Evolutionary conservation across 768 basidiomycete genomes (phyloP).

Genomic region (Mycena indigotica): DNA sequence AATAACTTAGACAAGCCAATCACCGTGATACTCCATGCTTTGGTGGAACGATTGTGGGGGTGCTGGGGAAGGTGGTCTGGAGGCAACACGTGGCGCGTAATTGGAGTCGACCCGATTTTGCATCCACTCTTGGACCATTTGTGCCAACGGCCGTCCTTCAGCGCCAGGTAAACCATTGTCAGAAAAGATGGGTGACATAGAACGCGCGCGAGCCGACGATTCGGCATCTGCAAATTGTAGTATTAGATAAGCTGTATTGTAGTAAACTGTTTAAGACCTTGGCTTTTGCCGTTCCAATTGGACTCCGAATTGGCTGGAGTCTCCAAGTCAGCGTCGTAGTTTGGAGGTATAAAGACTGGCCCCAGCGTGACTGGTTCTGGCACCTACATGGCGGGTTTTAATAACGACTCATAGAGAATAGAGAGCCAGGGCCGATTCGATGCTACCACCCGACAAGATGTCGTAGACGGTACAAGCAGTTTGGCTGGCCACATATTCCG

Average conservation of each 20-base stretch:
- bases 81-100: slow-evolving; percentile 5
- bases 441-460: slow-evolving; percentile 25
- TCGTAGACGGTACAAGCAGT: slow-evolving; percentile 35
- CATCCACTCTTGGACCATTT: slow-evolving; percentile 26
- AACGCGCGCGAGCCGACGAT: slow-evolving; percentile 27
- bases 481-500: slow-evolving; percentile 20
- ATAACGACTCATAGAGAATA: slow-evolving; percentile 16
- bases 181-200: slow-evolving; percentile 31
- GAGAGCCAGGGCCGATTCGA: slow-evolving; percentile 32
- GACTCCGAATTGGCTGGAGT: slow-evolving; percentile 42
- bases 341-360: slow-evolving; percentile 30
- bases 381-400: slow-evolving; percentile 37
- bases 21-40: slow-evolving; percentile 22
- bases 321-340: slow-evolving; percentile 26
- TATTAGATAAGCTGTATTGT: slow-evolving; percentile 6
- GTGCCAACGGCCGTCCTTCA: slow-evolving; percentile 11
- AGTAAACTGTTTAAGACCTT: slow-evolving; percentile 36
- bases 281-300: slow-evolving; percentile 45
- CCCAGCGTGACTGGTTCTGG: slow-evolving; percentile 40
- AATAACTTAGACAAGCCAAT: slow-evolving; percentile 28
- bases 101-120: slow-evolving; percentile 24
- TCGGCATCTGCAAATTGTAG: slow-evolving; percentile 29
- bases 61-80: slow-evolving; percentile 10
- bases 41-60: slow-evolving; percentile 15
- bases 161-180: slow-evolving; percentile 25